Evolutionary conservation across 148 eudicot genomes (phyloP), one percentile per base, ranked within the genome.

Genomic region (Persicaria tinctoria): DNA sequence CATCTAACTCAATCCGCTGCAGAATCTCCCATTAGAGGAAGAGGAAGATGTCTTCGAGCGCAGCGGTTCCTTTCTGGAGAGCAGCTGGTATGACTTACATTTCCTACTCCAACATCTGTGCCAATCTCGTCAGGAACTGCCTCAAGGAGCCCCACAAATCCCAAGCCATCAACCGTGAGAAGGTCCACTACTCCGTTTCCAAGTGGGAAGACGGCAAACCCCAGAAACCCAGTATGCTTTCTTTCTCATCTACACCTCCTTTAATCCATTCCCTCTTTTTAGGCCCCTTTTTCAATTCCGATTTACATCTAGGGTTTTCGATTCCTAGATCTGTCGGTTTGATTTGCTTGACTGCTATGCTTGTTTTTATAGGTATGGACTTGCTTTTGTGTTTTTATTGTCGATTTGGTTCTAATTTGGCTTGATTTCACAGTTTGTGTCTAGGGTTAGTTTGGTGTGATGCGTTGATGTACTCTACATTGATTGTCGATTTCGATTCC

Each of bases 21-120:
- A 1, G 38, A 32, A 20, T 20, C 23, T 20, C 23, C 23, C 23
- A 20, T 20, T 20, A 20, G 71, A 45, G 46, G 68, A 78, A 46
- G 81, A 78, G 76, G 76, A 62, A 78, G 74, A 89, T 84, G 90
- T 75, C 87, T 77, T 79, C 90, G 51, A 78, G 49, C 44, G 97
- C 83, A 76, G 98, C 98, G 45, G 92, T 80, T 23, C 96, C 98
- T 41, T 91, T 91, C 74, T 88, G 98, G 98, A 94, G 97, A 54
- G 75, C 91, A 68, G 98, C 97, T 8, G 98, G 98, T 46, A 91
- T 94, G 98, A 94, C 98, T 0, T 94, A 94, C 89, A 86, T 91
- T 14, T 81, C 90, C 18, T 94, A 94, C 80, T 90, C 98, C 4
- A 94, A 94, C 80, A 84, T 90, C 8, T 94, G 98, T 51, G 97